Base-by-base conservation (phyloP, 2,329 filamentous ascomycete genomes). In the Xylariales sp. region DNA sequence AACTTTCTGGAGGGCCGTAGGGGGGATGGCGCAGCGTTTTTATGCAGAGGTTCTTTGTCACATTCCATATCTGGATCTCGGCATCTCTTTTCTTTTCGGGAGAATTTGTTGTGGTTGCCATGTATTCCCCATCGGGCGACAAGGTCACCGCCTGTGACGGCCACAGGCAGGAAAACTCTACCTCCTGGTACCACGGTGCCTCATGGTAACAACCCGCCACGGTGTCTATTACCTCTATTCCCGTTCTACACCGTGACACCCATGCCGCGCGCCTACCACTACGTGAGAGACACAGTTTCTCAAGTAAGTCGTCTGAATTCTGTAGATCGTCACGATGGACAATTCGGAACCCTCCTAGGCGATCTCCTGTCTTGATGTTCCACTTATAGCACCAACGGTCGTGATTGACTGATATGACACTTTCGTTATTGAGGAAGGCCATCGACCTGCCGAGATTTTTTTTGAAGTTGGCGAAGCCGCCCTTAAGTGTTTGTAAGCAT, bases 211-310 rank as follows among this genome's bases (percentile, higher is more conserved):
- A 41, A 8, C 41, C 10, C 1, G 50, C 12, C 3, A 5, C 28
- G 14, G 28, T 9, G 39, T 62, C 41, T 3, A 28, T 30, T 39
- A 39, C 59, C n/a, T 12, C 14, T 43, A 52, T 16, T 14, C n/a
- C 32, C 1, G 2, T 6, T 23, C 30, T 50, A 1, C 1, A 1
- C 14, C n/a, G 18, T 18, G 34, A 41, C 9, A 30, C 3, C 46
- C 46, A 62, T 23, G 59, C 59, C 16, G 41, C 59, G 49, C 59
- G 59, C 30, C 6, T 48, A 48, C 59, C 59, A 6, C 18, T 54
- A 2, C 6, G 30, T 39, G 59, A 62, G 16, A 54, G 2, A 30
- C 12, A 18, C 3, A 39, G 0, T 30, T 23, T 30, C 6, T n/a
- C n/a, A 49, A 3, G 12, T 12, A 28, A 7, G 1, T 36, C 34